These are phyloP conservation scores for Agrocybe pediades DNA, from an alignment of 768 basidiomycete genomes.

Conservation along the genomic window DNA sequence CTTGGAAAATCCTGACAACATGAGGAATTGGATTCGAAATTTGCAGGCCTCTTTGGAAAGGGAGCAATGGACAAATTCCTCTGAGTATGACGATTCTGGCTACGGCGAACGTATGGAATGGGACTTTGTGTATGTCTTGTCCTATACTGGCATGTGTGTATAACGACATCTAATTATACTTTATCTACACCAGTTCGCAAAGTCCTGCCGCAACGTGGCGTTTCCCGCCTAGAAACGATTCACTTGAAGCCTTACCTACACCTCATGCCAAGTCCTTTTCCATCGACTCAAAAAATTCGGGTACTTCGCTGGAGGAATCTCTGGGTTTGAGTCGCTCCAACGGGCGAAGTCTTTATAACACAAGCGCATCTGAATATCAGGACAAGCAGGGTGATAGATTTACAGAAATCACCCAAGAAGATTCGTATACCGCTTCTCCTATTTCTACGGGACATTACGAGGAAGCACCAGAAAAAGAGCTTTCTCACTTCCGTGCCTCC, in stretches of 20 bases:
- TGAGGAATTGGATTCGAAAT: slow-evolving; percentile 71
- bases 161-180: not conserved
- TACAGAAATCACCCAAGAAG: slow-evolving; percentile 6
- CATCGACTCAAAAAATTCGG: slow-evolving; percentile 56
- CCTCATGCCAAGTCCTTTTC: slow-evolving; percentile 65
- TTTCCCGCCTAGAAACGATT: slow-evolving; percentile 35
- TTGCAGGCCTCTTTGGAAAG: slow-evolving; percentile 78
- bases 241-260: slow-evolving; percentile 37
- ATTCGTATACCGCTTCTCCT: slow-evolving; percentile 18
- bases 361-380: not conserved
- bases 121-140: slow-evolving; percentile 40
- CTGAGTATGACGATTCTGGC: slow-evolving; percentile 50
- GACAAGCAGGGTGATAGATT: slow-evolving; percentile 3
- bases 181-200: not conserved
- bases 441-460: slow-evolving; percentile 10
- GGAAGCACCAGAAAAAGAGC: slow-evolving; percentile 25
- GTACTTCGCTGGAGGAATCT: slow-evolving; percentile 47
- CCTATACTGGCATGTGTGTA: not conserved
- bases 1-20: slow-evolving; percentile 46
- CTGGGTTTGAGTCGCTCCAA: slow-evolving; percentile 21
- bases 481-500: slow-evolving; percentile 54
- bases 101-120: slow-evolving; percentile 46
- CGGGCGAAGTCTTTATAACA: slow-evolving; percentile 10
- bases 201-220: slow-evolving; percentile 43
- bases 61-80: slow-evolving; percentile 39